Percentiles rank a stretch among this genome's conserved stretches.
Evolutionary conservation across 192 early-diverging fungal genomes (phyloP).

Genomic region (Geranomyces michiganensis): DNA sequence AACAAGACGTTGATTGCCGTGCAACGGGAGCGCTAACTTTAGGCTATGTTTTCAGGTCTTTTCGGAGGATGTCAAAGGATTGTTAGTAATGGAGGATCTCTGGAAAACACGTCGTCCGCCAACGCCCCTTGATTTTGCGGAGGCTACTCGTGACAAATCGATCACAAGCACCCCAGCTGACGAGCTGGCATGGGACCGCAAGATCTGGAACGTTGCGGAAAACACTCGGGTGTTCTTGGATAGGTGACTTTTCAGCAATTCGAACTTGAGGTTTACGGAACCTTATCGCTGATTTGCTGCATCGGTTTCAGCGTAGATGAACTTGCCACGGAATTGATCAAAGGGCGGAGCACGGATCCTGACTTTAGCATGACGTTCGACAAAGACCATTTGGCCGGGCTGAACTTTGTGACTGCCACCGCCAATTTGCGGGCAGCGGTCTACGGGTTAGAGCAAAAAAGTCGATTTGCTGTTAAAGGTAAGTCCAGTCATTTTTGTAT

Average conservation of each 20-base stretch:
- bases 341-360: constrained; percentile 50
- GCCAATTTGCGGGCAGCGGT: constrained; percentile 83
- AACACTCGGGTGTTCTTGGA: constrained; percentile 70
- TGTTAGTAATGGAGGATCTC: constrained; percentile 84
- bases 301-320: constrained; percentile 48
- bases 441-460: constrained; percentile 80
- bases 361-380: constrained; percentile 76
- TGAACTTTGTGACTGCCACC: constrained; percentile 93
- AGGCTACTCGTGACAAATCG: neutral
- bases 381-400: constrained; percentile 90
- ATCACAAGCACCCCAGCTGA: constrained; percentile 24
- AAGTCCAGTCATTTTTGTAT: neutral
- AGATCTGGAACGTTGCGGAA: constrained; percentile 71
- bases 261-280: too few relatives aligned
- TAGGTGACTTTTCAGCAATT: constrained; percentile 55
- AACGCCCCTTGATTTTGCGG: constrained; percentile 61
- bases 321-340: constrained; percentile 54
- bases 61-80: constrained; percentile 72
- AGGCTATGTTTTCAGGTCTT: constrained; percentile 72
- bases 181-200: constrained; percentile 65
- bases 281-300: neutral
- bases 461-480: constrained; percentile 88
- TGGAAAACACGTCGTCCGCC: constrained; percentile 81
- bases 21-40: neutral
- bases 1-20: neutral